Conservation (phyloP, 805 yeast genomes). For the Saccharomycopsis fibuligera region DNA sequence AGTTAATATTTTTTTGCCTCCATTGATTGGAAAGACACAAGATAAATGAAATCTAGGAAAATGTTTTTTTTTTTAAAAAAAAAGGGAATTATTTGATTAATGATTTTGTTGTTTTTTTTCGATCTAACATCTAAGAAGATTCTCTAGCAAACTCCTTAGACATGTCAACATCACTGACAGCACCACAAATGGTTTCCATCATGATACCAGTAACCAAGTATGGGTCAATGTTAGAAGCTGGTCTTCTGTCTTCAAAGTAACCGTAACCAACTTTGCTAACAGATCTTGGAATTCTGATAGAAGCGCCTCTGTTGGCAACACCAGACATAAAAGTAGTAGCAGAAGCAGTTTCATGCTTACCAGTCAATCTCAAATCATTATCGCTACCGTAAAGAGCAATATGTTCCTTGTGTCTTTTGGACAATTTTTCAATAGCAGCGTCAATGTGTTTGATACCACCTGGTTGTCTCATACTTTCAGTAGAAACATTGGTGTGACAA, state of each 20-base stretch:
- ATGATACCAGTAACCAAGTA: constrained; percentile 98
- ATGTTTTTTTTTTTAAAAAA: no score
- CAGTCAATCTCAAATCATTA: constrained; percentile 92
- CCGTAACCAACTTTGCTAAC: constrained; percentile 98
- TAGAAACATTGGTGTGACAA: constrained; percentile 98
- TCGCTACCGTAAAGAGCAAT: constrained; percentile 93
- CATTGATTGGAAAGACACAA: no score
- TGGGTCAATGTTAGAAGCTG: constrained; percentile 99
- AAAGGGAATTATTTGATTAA: no score
- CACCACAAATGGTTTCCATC: constrained; percentile 94
- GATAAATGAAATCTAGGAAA: no score
- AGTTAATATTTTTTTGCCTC: no score
- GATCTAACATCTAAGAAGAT: constrained; percentile 21
- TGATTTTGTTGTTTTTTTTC: no score
- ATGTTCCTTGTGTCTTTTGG: constrained; percentile 96
- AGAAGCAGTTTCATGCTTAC: constrained; percentile 97
- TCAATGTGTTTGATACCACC: constrained; percentile 97
- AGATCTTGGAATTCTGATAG: constrained; percentile 97
- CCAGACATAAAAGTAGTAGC: constrained; percentile 88
- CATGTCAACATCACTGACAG: constrained; percentile 94
- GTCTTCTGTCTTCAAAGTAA: constrained; percentile 99
- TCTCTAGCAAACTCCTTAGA: constrained; percentile 82
- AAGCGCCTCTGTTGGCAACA: constrained; percentile 99
- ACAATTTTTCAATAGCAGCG: constrained; percentile 84
- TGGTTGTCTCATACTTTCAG: constrained; percentile 80